Evolutionary conservation across 2,329 filamentous ascomycete genomes (phyloP).

Genomic region (Aureobasidium sp.): DNA sequence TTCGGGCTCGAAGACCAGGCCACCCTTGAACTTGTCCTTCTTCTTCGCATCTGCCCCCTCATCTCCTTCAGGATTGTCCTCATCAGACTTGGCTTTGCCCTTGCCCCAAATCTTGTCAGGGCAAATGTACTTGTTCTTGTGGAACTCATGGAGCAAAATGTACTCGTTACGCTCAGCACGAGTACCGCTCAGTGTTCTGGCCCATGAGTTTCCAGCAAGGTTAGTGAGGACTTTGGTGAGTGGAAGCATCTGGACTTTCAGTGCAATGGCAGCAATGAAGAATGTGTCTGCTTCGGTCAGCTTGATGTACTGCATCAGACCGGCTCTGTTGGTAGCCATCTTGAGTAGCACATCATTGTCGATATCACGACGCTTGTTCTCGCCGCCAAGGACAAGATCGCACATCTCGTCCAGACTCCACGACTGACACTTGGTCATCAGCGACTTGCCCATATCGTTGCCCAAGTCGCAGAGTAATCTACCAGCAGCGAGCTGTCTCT

Average conservation of each 20-base stretch:
- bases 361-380: conserved; percentile 69
- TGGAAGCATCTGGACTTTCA: conserved; percentile 85
- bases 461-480: conserved; percentile 87
- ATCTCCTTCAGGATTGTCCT: conserved; percentile 60
- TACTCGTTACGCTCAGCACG: conserved; percentile 97
- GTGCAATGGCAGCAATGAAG: conserved; percentile 83
- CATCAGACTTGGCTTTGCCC: conserved; percentile 64
- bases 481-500: conserved; percentile 82
- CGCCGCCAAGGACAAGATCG: conserved; percentile 71
- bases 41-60: conserved; percentile 72
- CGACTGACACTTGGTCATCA: conserved; percentile 94
- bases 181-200: conserved; percentile 88
- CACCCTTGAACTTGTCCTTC: conserved; percentile 98
- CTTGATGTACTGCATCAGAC: conserved; percentile 85
- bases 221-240: conserved; percentile 94
- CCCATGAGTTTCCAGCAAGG: conserved; percentile 96
- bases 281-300: conserved; percentile 95
- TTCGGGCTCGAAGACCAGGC: conserved; percentile 95
- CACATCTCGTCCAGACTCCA: conserved; percentile 99
- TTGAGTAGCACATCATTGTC: conserved; percentile 83
- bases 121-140: conserved; percentile 95
- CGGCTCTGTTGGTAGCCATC: conserved; percentile 70
- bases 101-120: conserved; percentile 87
- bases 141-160: conserved; percentile 95
- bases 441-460: conserved; percentile 94